Evolutionary conservation across 441 rosid genomes (phyloP).

Genomic region (Adansonia rubrostipa): DNA sequence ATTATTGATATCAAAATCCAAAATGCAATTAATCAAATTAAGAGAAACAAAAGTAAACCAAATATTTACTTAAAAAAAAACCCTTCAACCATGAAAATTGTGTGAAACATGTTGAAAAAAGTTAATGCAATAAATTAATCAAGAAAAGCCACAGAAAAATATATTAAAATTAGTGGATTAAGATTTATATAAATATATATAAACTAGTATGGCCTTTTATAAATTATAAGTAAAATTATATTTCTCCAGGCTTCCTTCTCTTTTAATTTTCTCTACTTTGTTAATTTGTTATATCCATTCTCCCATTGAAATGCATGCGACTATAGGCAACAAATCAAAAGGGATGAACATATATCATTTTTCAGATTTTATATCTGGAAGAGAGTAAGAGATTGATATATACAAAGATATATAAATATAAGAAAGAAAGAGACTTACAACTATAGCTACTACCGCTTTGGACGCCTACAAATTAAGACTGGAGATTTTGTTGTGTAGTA

Average conservation of each 20-base stretch:
- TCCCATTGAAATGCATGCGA: not conserved
- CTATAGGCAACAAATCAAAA: too few relatives aligned
- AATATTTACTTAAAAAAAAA: not conserved
- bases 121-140: not conserved
- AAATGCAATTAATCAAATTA: not conserved
- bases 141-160: not conserved
- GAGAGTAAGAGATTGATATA: too few relatives aligned
- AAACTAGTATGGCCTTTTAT: not conserved
- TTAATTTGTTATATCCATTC: not conserved
- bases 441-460: not conserved
- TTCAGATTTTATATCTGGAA: too few relatives aligned
- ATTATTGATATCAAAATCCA: not conserved
- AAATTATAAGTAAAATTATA: not conserved
- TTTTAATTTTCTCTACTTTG: too few relatives aligned
- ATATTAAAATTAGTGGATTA: too few relatives aligned
- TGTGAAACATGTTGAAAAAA: not conserved
- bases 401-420: not conserved
- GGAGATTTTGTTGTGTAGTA: not conserved
- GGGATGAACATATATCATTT: not conserved
- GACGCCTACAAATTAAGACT: not conserved
- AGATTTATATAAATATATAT: too few relatives aligned
- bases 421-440: slow-evolving; percentile 14
- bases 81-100: not conserved
- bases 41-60: not conserved
- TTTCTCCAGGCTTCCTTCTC: not conserved